Evolutionary conservation across 1,284 basidiomycete species (phyloP), one percentile per base, ranked within the genome.

Genomic region (Leccinum insolens): DNA sequence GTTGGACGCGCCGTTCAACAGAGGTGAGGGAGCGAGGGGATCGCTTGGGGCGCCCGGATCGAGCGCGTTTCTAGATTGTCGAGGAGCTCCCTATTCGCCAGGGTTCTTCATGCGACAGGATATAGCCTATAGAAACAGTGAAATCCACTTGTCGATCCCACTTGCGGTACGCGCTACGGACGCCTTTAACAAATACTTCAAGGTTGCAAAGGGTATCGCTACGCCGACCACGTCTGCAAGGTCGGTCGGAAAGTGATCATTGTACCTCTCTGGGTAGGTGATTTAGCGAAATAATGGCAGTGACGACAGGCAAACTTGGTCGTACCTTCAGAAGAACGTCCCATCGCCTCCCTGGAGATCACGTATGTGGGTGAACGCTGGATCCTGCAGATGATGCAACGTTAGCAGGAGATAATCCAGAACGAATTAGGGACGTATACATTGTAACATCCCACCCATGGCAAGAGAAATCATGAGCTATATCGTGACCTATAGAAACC

Each of bases 81-180:
- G 4, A 85, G 73, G 17, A 85, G 73, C 8, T 80, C 79, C 64
- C 77, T 77, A 31, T 61, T 22, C 20, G 4, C 28, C 62, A 49
- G 37, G 17, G 20, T 66, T 28, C 25, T 22, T 78, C 61, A 57
- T 8, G 20, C 6, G 5, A 60, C 34, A 34, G 22, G 28, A 20
- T 37, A 22, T 12, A 52, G 3, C 76, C 66, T 76, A n/a, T 75
- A 5, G 20, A 52, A 52, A 52, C 11, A 2, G 3, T 15, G 14
- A 14, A 20, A 14, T 12, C 7, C 52, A 55, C 52, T 25, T 55
- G 22, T 55, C 77, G 1, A 68, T 69, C 46, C 66, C 74, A 41
- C 69, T 67, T 17, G 74, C 72, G 2, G n/a, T 65, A 20, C 7
- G 65, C 6, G 61, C 58, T 22, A 52, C 59, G 3, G 20, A 66